Base-by-base conservation (phyloP, 2,329 filamentous ascomycete genomes). In the Neonectria ditissima region DNA sequence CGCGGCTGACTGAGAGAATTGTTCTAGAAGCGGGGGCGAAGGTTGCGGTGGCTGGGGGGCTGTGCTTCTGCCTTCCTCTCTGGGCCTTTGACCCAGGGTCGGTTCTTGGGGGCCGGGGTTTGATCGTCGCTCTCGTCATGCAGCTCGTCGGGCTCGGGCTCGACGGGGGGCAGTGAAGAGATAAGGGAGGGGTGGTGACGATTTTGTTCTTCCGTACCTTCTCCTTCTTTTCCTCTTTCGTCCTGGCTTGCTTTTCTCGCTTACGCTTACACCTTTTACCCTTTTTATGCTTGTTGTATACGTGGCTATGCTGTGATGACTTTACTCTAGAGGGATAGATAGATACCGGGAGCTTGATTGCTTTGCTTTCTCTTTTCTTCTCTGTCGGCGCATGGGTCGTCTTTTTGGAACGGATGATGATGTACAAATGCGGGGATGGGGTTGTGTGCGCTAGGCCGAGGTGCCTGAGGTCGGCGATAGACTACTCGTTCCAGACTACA, bases 1-100 rank as follows among this genome's bases (percentile, higher is more conserved):
- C 67, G 67, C 70, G 72, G 72, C 66, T 73, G 68, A 71, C 63
- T 69, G 70, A 69, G 70, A 73, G 74, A 76, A 76, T 72, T 72
- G 71, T 76, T 76, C 75, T 74, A 71, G 75, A 76, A 76, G 74
- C 65, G 65, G 64, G 63, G 66, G 58, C 47, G 47, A 55, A 67
- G 62, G 61, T 66, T 61, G 59, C 56, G 47, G 51, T 61, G 60
- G 56, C 56, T 55, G 60, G 55, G 37, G 30, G 58, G 58, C 62
- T 45, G 47, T 61, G 58, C 68, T 65, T 32, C 62, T 66, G 71
- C 60, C 66, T 71, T 65, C 59, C 58, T 70, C 65, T 63, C 67
- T 62, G 63, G 43, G 53, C 34, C 53, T 11, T n/a, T n/a, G n/a
- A 37, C 14, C 30, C 13, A 37, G 22, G 22, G 16, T 50, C 20